Evolutionary conservation across 176 grass and related monocot species (phyloP).

Genomic region (Rhipidocladum racemiflorum): DNA sequence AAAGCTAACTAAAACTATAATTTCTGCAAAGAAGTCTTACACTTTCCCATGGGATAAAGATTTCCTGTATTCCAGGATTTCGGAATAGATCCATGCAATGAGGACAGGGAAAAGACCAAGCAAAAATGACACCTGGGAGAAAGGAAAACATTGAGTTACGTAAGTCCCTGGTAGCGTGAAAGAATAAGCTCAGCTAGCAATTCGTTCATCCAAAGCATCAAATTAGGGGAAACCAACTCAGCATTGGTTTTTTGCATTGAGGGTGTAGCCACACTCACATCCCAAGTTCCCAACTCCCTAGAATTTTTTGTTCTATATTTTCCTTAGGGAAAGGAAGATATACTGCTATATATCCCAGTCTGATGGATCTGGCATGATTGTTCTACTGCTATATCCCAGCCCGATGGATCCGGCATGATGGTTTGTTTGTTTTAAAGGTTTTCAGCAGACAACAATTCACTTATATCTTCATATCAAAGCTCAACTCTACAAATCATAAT

Average conservation of each 20-base stretch:
- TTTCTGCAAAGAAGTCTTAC: constrained; percentile 39
- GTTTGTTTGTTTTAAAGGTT: not conserved
- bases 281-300: not conserved
- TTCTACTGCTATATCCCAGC: not conserved
- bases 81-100: constrained; percentile 62
- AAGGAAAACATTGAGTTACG: not conserved
- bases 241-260: not conserved
- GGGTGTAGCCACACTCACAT: not conserved
- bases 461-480: not conserved
- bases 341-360: not conserved
- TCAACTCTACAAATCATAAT: not conserved
- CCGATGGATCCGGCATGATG: not conserved
- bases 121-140: constrained; percentile 61
- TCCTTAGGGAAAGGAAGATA: not conserved
- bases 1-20: not conserved
- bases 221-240: not conserved
- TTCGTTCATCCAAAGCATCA: not conserved
- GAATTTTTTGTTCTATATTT: not conserved
- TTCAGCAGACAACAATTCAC: not conserved
- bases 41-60: constrained; percentile 37
- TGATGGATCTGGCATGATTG: not conserved
- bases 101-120: constrained; percentile 57
- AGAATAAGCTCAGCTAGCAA: not conserved
- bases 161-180: not conserved
- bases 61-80: constrained; percentile 58